Evolutionary conservation across 805 yeast species (phyloP).

Genomic region (Saccharomyces paradoxus): DNA sequence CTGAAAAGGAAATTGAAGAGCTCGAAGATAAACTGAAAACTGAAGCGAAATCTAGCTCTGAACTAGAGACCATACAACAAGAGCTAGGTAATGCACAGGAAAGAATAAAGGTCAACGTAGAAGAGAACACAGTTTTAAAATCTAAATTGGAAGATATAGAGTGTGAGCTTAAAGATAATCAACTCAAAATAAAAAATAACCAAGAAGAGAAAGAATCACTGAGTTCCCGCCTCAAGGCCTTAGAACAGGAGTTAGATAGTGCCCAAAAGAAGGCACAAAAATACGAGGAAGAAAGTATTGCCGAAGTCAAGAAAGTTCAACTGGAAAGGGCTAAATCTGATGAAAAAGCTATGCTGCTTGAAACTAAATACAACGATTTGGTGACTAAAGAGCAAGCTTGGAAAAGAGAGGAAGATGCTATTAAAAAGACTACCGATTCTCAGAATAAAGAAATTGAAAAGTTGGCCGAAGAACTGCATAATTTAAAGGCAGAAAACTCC

Average conservation of each 20-base stretch:
- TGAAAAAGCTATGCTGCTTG: background rate
- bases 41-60: background rate
- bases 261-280: constrained; percentile 1
- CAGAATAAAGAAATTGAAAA: background rate
- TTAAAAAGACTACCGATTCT: background rate
- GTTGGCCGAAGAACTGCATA: constrained; percentile 3
- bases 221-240: constrained; percentile 1
- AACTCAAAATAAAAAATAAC: background rate
- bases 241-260: background rate
- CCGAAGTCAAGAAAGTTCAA: constrained; percentile 1
- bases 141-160: background rate
- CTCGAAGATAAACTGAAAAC: background rate
- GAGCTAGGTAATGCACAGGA: background rate
- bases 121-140: background rate
- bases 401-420: constrained; percentile 2
- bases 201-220: background rate
- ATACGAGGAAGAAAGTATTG: constrained; percentile 1
- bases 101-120: background rate
- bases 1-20: constrained; percentile 7
- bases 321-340: background rate
- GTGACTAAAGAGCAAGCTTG: background rate
- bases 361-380: background rate
- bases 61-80: background rate
- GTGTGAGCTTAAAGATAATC: background rate
- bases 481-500: constrained; percentile 4